Evolutionary conservation across 2,329 filamentous ascomycete species (phyloP).

Genomic region (Neofusicoccum ribis): DNA sequence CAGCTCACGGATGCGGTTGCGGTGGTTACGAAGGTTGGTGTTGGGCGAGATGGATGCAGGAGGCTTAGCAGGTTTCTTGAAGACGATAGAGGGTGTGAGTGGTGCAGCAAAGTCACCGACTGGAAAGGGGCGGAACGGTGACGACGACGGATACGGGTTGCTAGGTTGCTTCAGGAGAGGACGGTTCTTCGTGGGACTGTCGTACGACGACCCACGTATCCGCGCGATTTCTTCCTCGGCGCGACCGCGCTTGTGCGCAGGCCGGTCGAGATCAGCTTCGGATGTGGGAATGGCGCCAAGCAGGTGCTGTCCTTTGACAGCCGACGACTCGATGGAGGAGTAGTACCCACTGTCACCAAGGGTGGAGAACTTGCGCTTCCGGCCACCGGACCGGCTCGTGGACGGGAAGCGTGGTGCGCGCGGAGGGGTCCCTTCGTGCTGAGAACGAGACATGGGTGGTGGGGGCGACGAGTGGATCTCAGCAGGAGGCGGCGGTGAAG

Average conservation of each 20-base stretch:
- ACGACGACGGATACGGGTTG: conserved; percentile 33
- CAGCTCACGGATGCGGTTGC: conserved; percentile 77
- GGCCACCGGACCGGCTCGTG: conserved; percentile 66
- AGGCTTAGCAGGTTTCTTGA: conserved; percentile 65
- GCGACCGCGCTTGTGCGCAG: conserved; percentile 79
- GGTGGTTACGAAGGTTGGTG: conserved; percentile 86
- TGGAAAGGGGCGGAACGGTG: conserved; percentile 39
- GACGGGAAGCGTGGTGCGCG: conserved; percentile 61
- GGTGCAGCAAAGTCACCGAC: conserved; percentile 56
- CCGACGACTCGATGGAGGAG: conserved; percentile 92
- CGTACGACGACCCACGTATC: conserved; percentile 86
- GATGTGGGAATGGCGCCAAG: conserved; percentile 68
- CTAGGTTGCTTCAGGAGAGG: conserved; percentile 52
- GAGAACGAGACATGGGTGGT: conserved; percentile 66
- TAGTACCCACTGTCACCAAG: conserved; percentile 97
- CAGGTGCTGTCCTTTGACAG: conserved; percentile 66
- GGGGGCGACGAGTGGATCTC: conserved; percentile 91
- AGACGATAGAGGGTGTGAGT: conserved; percentile 79
- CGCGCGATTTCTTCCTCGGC: conserved; percentile 96
- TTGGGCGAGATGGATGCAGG: conserved; percentile 86
- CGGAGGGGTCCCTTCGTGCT: conserved; percentile 73
- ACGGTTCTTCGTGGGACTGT: conserved; percentile 77
- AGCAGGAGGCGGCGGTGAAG: conserved; percentile 69
- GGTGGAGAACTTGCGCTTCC: conserved; percentile 74
- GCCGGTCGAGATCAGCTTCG: conserved; percentile 71